Conservation (phyloP, 1,139 yeast genomes). For the Suhomyces wounanorum region DNA sequence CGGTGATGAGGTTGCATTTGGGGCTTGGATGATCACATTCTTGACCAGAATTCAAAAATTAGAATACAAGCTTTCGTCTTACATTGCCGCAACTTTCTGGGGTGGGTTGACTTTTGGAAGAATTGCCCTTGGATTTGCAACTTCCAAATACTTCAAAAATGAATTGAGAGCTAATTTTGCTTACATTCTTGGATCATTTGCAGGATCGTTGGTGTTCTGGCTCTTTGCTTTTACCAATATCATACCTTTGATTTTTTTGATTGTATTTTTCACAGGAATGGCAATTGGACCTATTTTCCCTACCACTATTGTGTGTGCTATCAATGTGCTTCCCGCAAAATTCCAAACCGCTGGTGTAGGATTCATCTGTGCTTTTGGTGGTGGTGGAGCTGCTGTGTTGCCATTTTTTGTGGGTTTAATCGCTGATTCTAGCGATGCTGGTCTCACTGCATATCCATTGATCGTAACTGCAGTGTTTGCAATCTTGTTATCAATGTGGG, state of each 20-base stretch:
- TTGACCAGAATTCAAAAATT: constrained; percentile 50
- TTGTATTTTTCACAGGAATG: constrained; percentile 60
- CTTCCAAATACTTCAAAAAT: constrained; percentile 48
- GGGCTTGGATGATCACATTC: constrained; percentile 67
- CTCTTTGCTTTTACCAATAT: constrained; percentile 23
- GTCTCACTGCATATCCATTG: constrained; percentile 38
- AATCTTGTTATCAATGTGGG: constrained; percentile 33
- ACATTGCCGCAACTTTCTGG: constrained; percentile 68
- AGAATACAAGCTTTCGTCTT: constrained; percentile 51
- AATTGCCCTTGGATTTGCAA: constrained; percentile 58
- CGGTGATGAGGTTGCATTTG: constrained; percentile 71
- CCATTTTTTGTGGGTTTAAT: constrained; percentile 64
- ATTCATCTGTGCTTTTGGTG: constrained; percentile 72
- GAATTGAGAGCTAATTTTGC: constrained; percentile 50
- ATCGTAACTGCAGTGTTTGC: constrained; percentile 31
- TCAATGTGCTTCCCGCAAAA: constrained; percentile 61
- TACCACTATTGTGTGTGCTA: constrained; percentile 65
- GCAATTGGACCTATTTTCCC: constrained; percentile 84
- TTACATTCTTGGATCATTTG: constrained; percentile 36
- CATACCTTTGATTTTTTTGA: constrained; percentile 29
- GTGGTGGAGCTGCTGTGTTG: constrained; percentile 72
- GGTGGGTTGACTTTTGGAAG: constrained; percentile 65
- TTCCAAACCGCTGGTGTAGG: constrained; percentile 73
- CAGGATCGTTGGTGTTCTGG: constrained; percentile 37
- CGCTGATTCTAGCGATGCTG: constrained; percentile 38